Conservation (phyloP, 2,329 filamentous ascomycete species). For the Dryadomyces quercivorus region DNA sequence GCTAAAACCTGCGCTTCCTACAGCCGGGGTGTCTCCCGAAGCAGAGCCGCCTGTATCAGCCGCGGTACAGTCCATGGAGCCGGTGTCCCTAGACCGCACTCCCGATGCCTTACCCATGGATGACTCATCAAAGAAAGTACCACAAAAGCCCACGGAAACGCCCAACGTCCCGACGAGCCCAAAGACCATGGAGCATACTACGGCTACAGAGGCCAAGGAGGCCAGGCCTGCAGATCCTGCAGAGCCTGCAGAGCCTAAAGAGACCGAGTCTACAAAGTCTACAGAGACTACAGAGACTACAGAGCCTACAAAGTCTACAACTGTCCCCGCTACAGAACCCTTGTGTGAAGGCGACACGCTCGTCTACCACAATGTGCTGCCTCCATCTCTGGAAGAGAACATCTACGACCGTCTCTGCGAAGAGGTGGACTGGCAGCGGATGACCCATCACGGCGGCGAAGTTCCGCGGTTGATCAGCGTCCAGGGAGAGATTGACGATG, state of each 20-base stretch:
- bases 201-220: background rate
- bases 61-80: slow-evolving; percentile 11
- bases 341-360: slow-evolving; percentile 75
- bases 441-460: slow-evolving; percentile 85
- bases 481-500: slow-evolving; percentile 57
- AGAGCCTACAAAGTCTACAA: background rate
- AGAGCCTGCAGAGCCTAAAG: background rate
- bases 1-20: slow-evolving; percentile 10
- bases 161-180: background rate
- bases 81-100: background rate
- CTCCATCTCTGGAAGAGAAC: slow-evolving; percentile 37
- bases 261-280: background rate
- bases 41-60: slow-evolving; percentile 6
- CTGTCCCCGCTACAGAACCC: slow-evolving; percentile 24
- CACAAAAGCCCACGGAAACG: background rate
- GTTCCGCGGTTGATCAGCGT: slow-evolving; percentile 87
- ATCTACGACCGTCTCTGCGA: slow-evolving; percentile 58
- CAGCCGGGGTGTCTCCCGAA: slow-evolving; percentile 8
- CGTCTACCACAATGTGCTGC: slow-evolving; percentile 59
- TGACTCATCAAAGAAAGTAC: background rate
- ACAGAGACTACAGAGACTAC: background rate
- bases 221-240: background rate
- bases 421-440: slow-evolving; percentile 79
- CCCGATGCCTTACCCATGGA: background rate
- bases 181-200: background rate